Conservation (phyloP, 495 filamentous ascomycete species). For the Neurospora sp. region DNA sequence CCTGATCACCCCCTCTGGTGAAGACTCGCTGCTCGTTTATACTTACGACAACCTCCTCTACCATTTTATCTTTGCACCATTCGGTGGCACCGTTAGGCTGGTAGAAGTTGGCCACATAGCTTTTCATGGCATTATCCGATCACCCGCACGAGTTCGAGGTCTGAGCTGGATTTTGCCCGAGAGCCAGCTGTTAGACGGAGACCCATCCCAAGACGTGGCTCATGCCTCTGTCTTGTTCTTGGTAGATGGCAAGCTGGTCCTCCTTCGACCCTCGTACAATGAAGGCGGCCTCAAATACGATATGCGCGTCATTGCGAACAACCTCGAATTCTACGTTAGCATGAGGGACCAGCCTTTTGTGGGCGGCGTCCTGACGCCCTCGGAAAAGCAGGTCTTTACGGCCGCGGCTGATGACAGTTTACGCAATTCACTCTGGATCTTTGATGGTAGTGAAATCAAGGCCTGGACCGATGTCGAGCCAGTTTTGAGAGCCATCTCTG, state of each 20-base stretch:
- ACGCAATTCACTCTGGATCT: constrained; percentile 86
- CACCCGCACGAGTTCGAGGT: constrained; percentile 82
- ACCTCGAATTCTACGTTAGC: constrained; percentile 87
- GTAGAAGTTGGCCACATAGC: constrained; percentile 93
- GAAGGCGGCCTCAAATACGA: constrained; percentile 85
- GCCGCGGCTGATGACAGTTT: constrained; percentile 42
- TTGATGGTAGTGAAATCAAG: constrained; percentile 74
- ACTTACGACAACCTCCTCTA: constrained; percentile 94
- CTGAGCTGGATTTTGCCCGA: constrained; percentile 95
- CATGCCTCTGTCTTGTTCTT: constrained; percentile 88
- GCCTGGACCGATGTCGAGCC: constrained; percentile 90
- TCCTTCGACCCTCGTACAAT: constrained; percentile 74
- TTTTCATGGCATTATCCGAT: constrained; percentile 90
- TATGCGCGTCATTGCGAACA: constrained; percentile 91
- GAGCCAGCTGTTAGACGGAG: constrained; percentile 78
- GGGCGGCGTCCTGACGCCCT: constrained; percentile 1
- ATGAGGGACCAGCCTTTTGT: constrained; percentile 73
- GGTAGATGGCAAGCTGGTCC: constrained; percentile 90
- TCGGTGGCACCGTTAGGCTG: constrained; percentile 59
- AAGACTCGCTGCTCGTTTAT: constrained; percentile 92
- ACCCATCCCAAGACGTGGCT: constrained; percentile 94
- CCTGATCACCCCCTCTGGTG: constrained; percentile 74
- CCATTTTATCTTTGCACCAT: constrained; percentile 76
- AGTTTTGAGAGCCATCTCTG: constrained; percentile 57
- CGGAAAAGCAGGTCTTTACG: constrained; percentile 1